Evolutionary conservation across 495 filamentous ascomycete species (phyloP), one percentile per base, ranked within the genome.

Genomic region (Ascodesmis nigricans): DNA sequence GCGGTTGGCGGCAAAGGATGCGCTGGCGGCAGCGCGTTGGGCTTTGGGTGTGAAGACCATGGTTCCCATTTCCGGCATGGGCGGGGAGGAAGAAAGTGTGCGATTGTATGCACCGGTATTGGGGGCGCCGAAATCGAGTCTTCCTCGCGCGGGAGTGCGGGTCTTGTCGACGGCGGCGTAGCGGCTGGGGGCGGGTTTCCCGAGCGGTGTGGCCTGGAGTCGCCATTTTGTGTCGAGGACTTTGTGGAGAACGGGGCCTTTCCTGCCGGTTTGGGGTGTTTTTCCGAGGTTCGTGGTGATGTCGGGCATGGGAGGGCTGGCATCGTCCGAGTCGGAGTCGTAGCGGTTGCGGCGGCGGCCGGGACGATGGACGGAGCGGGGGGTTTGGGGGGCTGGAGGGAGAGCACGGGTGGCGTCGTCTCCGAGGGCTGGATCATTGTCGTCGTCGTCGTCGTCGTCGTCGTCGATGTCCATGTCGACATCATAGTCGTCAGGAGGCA

Each of bases 181-280:
- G 45, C 42, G 55, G 11, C 45, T 54, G 15, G 42, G 43, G 25
- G 29, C 32, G 18, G 27, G 31, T 31, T 54, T 44, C 41, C 41
- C 76, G 32, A 78, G 71, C 0, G 87, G 90, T 5, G 87, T 97
- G 8, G 87, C 82, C 58, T 81, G 76, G 1, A 97, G 58, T 19
- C 90, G 77, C 55, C 90, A 97, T 27, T 75, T 93, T 52, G 87
- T 92, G 58, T 93, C 79, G 5, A 80, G 68, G 22, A 95, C 62
- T 38, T 75, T 75, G 52, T 97, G 87, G 7, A 97, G 60, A 4
- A 97, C 63, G 1, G 73, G 69, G 50, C 91, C 80, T 15, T 58
- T 50, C 35, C 53, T 56, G 60, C 39, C 49, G 43, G 37, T 52
- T 36, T 35, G 38, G 30, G 33, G 38, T 11, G 38, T 45, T 23